Percentiles rank a stretch among this genome's conserved stretches.
Conservation (phyloP, 2,329 filamentous ascomycete genomes). For the Epichloe amarillans region DNA sequence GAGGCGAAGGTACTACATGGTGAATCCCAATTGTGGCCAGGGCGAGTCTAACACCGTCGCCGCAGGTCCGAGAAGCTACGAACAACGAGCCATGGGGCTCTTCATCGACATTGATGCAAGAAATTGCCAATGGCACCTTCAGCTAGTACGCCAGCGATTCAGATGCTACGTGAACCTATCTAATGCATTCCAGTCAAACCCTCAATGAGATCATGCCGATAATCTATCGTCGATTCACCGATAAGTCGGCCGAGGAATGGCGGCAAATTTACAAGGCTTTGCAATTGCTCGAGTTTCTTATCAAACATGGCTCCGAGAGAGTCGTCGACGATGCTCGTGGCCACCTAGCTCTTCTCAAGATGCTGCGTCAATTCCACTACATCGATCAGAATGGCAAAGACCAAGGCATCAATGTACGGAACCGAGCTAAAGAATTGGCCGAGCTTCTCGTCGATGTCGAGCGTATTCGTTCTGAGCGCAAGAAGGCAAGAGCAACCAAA, state of each 20-base stretch:
- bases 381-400: conserved; percentile 96
- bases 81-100: conserved; percentile 98
- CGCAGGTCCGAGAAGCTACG: conserved; percentile 84
- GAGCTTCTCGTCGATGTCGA: conserved; percentile 92
- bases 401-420: conserved; percentile 93
- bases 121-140: conserved; percentile 95
- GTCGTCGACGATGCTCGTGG: conserved; percentile 95
- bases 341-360: conserved; percentile 89
- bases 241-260: conserved; percentile 97
- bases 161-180: not conserved
- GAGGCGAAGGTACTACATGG: conserved; percentile 46
- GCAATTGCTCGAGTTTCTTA: conserved; percentile 88
- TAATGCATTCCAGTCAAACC: conserved; percentile 53
- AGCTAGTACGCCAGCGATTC: conserved; percentile 62
- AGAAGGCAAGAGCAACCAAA: conserved; percentile 81
- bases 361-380: conserved; percentile 96
- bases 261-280: conserved; percentile 98
- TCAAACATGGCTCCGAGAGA: conserved; percentile 95
- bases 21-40: conserved; percentile 1
- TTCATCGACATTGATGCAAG: conserved; percentile 78
- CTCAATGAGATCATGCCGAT: conserved; percentile 99
- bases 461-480: conserved; percentile 64
- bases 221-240: conserved; percentile 98
- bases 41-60: conserved; percentile 5
- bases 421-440: conserved; percentile 86